Conservation (phyloP, 148 eudicot species). For the Polygonum aviculare region DNA sequence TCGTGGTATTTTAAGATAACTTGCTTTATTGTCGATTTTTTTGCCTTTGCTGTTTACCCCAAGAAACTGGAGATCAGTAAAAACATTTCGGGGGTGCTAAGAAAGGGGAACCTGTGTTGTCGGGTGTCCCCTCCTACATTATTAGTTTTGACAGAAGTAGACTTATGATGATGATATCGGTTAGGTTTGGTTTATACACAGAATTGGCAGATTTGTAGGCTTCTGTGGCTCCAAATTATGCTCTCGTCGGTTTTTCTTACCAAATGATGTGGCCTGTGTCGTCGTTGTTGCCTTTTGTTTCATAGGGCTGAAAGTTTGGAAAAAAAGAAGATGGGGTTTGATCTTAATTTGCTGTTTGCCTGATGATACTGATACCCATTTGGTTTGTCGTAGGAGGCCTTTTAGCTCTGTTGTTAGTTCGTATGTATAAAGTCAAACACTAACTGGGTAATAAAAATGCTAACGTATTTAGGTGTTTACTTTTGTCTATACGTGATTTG, state of each 20-base stretch:
- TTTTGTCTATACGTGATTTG: background rate
- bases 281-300: background rate
- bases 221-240: constrained; percentile 2
- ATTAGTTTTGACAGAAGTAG: constrained; percentile 9
- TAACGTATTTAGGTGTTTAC: no score
- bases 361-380: constrained; percentile 3
- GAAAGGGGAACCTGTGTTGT: constrained; percentile 9
- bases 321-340: background rate
- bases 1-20: background rate
- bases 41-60: constrained; percentile 10
- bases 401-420: background rate
- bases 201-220: constrained; percentile 9
- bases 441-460: background rate
- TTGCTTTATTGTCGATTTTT: background rate
- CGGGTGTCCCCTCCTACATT: constrained; percentile 6
- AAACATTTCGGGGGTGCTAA: constrained; percentile 11
- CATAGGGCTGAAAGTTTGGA: background rate
- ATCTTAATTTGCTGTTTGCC: background rate
- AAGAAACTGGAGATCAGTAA: constrained; percentile 10
- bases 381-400: background rate
- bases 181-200: constrained; percentile 10
- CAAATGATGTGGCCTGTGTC: background rate
- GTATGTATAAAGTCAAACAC: background rate
- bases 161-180: background rate
- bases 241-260: background rate